Base-by-base conservation (phyloP, 2,329 filamentous ascomycete species). In the Hysterium pulicare region DNA sequence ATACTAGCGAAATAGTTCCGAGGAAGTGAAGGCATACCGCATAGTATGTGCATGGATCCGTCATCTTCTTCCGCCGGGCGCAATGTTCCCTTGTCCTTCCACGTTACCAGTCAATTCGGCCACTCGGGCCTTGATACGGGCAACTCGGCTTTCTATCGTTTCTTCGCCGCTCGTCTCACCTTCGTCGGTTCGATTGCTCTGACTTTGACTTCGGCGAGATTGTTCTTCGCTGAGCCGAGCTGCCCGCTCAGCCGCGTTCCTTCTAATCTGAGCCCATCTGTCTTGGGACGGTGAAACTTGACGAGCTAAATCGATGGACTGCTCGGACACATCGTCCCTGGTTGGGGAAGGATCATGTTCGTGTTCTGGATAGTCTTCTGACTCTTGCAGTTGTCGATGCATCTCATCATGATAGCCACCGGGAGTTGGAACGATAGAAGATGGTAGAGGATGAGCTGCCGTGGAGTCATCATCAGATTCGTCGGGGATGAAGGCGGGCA, bases 81-180 rank as follows among this genome's bases (percentile, higher is more conserved):
- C 43, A 24, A 26, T 4, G 37, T 38, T 33, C 38, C 57, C 47
- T 38, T 53, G 48, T 6, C 62, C 60, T 3, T 67, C 63, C 17
- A 62, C 42, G 21, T 64, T 65, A 31, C 86, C 86, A 2, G 93
- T 98, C 56, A 98, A 72, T 67, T 96, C 90, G 40, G 93, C 93
- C 45, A 98, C 93, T 48, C 93, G 85, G 46, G 93, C 93, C 72
- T 96, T 97, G 78, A 98, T 98, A 50, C 93, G 87, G 37, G 93
- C 93, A 46, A 97, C 93, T 53, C 93, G 87, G 37, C 90, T 90
- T 69, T 98, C 93, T 59, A 97, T 97, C 26, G 90, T 93, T 76
- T 95, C 91, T 77, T 97, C 91, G 42, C 87, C 90, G 61, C 87
- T 95, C n/a, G 87, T 93, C 55, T 95, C 89, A n/a, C 79, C 82